A percentile compares a stretch with the other conserved stretches of the same genome.
Evolutionary conservation across 805 yeast species (phyloP).

Genomic region (Candida manassasensis): DNA sequence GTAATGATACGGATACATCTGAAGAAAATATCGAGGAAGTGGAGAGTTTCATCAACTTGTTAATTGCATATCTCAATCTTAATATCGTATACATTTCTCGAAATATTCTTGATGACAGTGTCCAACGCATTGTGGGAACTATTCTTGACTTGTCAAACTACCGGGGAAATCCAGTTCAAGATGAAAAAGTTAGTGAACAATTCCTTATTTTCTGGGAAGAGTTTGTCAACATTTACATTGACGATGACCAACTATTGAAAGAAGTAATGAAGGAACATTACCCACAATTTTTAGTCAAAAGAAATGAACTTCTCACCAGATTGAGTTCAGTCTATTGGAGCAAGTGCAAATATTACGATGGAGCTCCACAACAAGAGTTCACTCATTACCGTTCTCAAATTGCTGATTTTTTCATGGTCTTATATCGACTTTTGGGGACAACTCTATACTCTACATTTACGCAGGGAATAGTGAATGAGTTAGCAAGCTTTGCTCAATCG

Average conservation of each 20-base stretch:
- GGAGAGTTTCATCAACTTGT: constrained; percentile 40
- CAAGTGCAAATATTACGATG: constrained; percentile 49
- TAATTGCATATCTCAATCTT: constrained; percentile 43
- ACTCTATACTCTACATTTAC: constrained; percentile 33
- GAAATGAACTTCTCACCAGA: constrained; percentile 39
- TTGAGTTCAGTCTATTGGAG: constrained; percentile 65
- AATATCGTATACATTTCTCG: constrained; percentile 41
- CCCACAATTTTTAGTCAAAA: constrained; percentile 9
- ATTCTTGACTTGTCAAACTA: constrained; percentile 51
- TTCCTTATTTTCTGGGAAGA: constrained; percentile 69
- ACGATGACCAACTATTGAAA: constrained; percentile 37
- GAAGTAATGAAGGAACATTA: constrained; percentile 8
- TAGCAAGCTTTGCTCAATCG: background rate
- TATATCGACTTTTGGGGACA: constrained; percentile 61
- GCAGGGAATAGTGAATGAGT: constrained; percentile 4
- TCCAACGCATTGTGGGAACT: constrained; percentile 41
- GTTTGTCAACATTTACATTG: constrained; percentile 51
- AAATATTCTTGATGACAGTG: constrained; percentile 29
- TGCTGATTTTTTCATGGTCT: constrained; percentile 68
- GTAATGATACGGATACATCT: constrained; percentile 24
- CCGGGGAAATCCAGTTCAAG: constrained; percentile 53
- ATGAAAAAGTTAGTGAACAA: constrained; percentile 49
- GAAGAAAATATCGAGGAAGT: constrained; percentile 30
- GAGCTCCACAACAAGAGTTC: constrained; percentile 50
- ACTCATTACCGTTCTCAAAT: constrained; percentile 65